These are phyloP conservation scores for Pseudozyma sp. DNA, from an alignment of 1,284 basidiomycete species.

Conservation along the genomic window DNA sequence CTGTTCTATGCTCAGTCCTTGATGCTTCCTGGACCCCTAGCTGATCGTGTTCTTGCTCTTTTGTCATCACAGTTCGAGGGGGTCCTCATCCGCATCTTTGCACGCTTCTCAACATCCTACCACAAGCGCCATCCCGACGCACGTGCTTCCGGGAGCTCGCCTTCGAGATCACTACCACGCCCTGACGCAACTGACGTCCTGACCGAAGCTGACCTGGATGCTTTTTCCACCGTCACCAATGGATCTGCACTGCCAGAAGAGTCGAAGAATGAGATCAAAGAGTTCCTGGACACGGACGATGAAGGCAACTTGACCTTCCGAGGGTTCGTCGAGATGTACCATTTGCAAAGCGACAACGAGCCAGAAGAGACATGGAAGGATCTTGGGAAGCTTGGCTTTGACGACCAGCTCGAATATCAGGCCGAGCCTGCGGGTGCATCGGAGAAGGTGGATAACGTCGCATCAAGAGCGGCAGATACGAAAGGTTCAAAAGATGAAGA, in stretches of 20 bases:
- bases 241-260: constrained; percentile 39
- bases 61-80: constrained; percentile 25
- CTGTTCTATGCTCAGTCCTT: no score
- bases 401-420: constrained; percentile 17
- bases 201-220: constrained; percentile 50
- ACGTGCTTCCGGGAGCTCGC: constrained; percentile 9
- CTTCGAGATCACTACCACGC: constrained; percentile 11
- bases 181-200: constrained; percentile 20
- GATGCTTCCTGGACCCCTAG: not conserved
- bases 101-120: constrained; percentile 43
- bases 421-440: not conserved
- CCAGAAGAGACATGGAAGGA: constrained; percentile 59
- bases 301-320: constrained; percentile 45
- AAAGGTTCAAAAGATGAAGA: not conserved
- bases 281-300: constrained; percentile 54
- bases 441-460: not conserved
- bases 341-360: constrained; percentile 56
- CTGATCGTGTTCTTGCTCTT: not conserved
- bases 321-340: constrained; percentile 56
- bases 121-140: constrained; percentile 8
- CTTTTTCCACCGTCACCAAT: constrained; percentile 50
- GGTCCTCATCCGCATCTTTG: constrained; percentile 41
- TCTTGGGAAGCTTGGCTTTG: constrained; percentile 40
- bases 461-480: not conserved
- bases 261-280: constrained; percentile 56